Evolutionary conservation across 1,139 yeast species (phyloP).

Genomic region (Maudiozyma humilis): DNA sequence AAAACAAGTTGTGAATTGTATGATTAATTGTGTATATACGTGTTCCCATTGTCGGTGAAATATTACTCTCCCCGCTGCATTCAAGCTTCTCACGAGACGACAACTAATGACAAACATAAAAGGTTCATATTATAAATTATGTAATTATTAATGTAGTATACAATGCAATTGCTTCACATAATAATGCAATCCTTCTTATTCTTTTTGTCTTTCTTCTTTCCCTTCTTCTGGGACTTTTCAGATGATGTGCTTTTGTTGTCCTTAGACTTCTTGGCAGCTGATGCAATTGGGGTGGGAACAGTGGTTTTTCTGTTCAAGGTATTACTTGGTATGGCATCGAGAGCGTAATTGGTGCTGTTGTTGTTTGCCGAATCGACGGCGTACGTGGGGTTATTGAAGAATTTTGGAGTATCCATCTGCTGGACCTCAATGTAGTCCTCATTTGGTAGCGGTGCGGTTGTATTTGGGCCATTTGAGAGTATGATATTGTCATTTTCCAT

Average conservation of each 20-base stretch:
- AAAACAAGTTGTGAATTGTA: no score
- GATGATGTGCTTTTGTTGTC: not conserved
- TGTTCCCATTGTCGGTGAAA: no score
- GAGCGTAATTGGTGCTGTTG: not conserved
- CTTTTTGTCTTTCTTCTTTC: not conserved
- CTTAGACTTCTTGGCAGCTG: not conserved
- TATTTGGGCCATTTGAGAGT: not conserved
- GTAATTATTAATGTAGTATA: no score
- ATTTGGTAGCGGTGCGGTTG: not conserved
- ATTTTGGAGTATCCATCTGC: conserved; percentile 4
- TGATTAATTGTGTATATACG: no score
- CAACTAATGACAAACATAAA: no score
- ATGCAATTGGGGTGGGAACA: not conserved
- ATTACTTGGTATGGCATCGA: not conserved
- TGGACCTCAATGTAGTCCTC: conserved; percentile 1
- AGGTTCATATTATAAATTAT: not conserved
- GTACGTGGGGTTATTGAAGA: conserved; percentile 3
- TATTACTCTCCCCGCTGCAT: no score
- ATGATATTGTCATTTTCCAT: no score
- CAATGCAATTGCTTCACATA: not conserved
- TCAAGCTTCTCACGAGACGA: no score
- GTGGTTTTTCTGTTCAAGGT: not conserved
- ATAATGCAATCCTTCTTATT: not conserved
- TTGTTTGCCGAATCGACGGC: not conserved
- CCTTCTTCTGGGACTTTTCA: conserved; percentile 1